Base-by-base conservation (phyloP, 2,329 filamentous ascomycete species). In the Fusarium longipes region DNA sequence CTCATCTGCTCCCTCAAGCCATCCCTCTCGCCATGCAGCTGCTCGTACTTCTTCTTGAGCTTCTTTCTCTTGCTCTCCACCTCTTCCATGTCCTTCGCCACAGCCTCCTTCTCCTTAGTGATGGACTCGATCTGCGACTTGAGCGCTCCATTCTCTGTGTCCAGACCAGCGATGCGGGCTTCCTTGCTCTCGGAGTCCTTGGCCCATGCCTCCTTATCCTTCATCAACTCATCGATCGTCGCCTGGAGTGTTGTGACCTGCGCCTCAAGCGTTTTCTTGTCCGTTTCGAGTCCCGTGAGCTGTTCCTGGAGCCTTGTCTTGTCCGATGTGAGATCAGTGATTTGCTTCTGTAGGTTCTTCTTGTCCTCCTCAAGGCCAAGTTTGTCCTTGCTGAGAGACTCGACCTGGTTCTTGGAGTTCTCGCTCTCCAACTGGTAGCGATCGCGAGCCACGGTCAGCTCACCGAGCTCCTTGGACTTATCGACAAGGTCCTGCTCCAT, bases 181-280 rank as follows among this genome's bases (percentile, higher is more conserved):
- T 73, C 68, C 59, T 73, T 74, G 40, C 42, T 60, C 42, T 72
- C 70, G 18, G 27, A 44, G 27, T 73, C 70, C 53, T 71, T 72
- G 43, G 60, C 56, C 47, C 65, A 68, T 8, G 53, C 60, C 3
- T 70, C 67, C 52, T 63, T 67, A 11, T 73, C 70, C 52, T 59
- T 70, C 57, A 42, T 71, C 12, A 73, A 49, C 7, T 63, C 65
- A 20, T 68, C 67, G 50, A 73, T 73, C 17, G 57, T 68, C 20
- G 68, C 54, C 30, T 73, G 51, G 24, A 72, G 65, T 14, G 47
- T 59, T 12, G 50, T 68, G 3, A 68, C 57, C 33, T 72, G 59
- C 27, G 58, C 62, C 38, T 72, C 70, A 10, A 73, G 61, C 20
- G 52, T 59, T 50, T 57, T 65, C 63, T 71, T 73, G 51, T 72